These are phyloP conservation scores for Nitzschia palea DNA, from an alignment of 108 stramenopile genomes.

Conservation along the genomic window DNA sequence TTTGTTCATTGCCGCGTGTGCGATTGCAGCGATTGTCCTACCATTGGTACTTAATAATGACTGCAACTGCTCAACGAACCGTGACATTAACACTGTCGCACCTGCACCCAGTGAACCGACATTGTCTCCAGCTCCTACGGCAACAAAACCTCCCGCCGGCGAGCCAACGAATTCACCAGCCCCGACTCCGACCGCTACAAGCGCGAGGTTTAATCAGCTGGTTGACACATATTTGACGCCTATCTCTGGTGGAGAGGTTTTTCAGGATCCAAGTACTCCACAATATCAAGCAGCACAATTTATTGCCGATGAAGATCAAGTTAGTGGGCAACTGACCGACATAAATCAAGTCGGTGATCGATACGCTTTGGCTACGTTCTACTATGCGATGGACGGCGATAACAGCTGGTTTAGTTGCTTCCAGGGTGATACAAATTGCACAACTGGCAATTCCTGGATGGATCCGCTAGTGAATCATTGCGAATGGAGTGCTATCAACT, in stretches of 20 bases:
- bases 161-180: slow-evolving; percentile 17
- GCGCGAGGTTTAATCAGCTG: not conserved
- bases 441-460: slow-evolving; percentile 22
- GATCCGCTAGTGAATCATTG: slow-evolving; percentile 20
- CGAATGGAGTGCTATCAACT: slow-evolving; percentile 16
- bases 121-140: not conserved
- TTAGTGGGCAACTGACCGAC: not conserved
- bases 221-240: slow-evolving; percentile 18
- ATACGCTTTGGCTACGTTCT: slow-evolving; percentile 46
- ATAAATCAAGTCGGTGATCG: slow-evolving; percentile 26
- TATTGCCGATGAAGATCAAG: slow-evolving; percentile 11
- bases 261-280: slow-evolving; percentile 20
- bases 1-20: slow-evolving; percentile 6
- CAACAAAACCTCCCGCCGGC: not conserved
- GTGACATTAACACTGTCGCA: not conserved
- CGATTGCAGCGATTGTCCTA: slow-evolving; percentile 25
- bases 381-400: slow-evolving; percentile 51
- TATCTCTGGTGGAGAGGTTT: slow-evolving; percentile 27
- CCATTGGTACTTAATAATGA: slow-evolving; percentile 13
- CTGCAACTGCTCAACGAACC: slow-evolving; percentile 5
- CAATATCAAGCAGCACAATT: slow-evolving; percentile 26
- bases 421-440: slow-evolving; percentile 19
- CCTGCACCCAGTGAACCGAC: not conserved
- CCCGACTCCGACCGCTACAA: not conserved
- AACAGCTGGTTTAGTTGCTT: slow-evolving; percentile 33